Percentiles rank a stretch among this genome's conserved stretches.
These are phyloP conservation scores for Ceratobasidium sp. DNA, from an alignment of 1,284 basidiomycete species.

Conservation along the genomic window DNA sequence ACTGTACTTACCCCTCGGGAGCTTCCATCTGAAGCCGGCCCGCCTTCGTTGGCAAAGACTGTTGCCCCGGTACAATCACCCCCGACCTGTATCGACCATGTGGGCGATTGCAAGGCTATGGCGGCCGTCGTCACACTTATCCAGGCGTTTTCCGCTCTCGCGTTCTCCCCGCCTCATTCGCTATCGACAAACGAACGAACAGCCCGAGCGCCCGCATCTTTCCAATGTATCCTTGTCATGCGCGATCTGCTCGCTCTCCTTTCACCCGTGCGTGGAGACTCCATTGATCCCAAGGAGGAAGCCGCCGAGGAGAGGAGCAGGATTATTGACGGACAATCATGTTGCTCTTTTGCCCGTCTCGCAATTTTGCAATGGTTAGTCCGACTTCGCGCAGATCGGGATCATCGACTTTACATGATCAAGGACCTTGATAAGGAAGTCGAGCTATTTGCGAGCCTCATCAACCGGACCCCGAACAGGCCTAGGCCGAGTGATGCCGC, in stretches of 20 bases:
- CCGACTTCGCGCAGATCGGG: constrained; percentile 88
- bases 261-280: constrained; percentile 42
- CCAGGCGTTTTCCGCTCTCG: constrained; percentile 55
- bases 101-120: constrained; percentile 48
- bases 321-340: constrained; percentile 46
- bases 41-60: not conserved
- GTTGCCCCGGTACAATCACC: not conserved
- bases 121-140: constrained; percentile 53
- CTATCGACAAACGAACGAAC: constrained; percentile 46
- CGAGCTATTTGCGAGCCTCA: constrained; percentile 50
- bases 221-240: constrained; percentile 54
- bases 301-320: constrained; percentile 40
- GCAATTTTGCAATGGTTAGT: constrained; percentile 86
- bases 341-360: constrained; percentile 70
- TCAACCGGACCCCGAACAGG: constrained; percentile 43
- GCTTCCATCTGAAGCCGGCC: not conserved
- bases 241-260: constrained; percentile 55
- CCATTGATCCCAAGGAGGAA: constrained; percentile 45
- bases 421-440: constrained; percentile 53
- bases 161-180: constrained; percentile 52
- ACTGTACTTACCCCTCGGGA: constrained; percentile 5
- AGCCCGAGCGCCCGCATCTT: constrained; percentile 52
- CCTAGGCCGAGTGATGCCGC: constrained; percentile 2
- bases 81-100: constrained; percentile 14
- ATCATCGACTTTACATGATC: constrained; percentile 84